phyloP scores from a whole-genome alignment of 768 basidiomycete species.

The Amanita brunnescens region DNA sequence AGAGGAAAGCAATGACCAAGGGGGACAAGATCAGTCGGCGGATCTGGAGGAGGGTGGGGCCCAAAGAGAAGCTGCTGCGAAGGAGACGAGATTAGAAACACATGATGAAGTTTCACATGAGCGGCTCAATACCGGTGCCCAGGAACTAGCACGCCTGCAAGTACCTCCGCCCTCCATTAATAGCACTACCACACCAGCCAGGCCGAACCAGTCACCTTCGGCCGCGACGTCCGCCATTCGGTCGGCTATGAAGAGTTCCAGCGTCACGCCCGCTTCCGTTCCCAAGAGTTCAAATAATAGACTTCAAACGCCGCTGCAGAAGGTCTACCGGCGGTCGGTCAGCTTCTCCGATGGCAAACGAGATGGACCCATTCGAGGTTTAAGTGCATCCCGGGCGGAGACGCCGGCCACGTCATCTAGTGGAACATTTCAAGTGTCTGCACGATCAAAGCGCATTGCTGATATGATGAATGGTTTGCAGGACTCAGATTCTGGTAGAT shows the following conservation, averaged over 20 bases:
- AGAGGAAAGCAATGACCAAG: constrained; percentile 25
- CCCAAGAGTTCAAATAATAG: constrained; percentile 43
- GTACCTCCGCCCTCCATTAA: not conserved
- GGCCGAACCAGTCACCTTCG: constrained; percentile 8
- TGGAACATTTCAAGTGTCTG: constrained; percentile 42
- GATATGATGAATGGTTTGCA: constrained; percentile 72
- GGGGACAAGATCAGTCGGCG: constrained; percentile 22
- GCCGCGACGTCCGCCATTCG: constrained; percentile 29
- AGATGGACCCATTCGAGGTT: constrained; percentile 78
- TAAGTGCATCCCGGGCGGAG: constrained; percentile 27
- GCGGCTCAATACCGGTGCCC: not conserved
- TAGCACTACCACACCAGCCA: not conserved
- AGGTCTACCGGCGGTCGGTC: constrained; percentile 69
- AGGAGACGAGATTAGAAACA: not conserved
- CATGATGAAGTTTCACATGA: not conserved
- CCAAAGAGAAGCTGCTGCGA: not conserved
- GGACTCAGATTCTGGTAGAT: constrained; percentile 54
- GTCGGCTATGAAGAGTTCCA: constrained; percentile 34
- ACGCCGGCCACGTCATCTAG: constrained; percentile 25
- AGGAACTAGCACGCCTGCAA: constrained; percentile 6
- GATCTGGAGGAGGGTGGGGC: not conserved
- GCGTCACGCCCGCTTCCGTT: constrained; percentile 49
- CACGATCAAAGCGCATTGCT: constrained; percentile 71
- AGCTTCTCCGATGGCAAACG: constrained; percentile 95
- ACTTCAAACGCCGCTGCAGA: constrained; percentile 47